Evolutionary conservation across 2,329 filamentous ascomycete genomes (phyloP).

Genomic region (Plenodomus tracheiphilus): DNA sequence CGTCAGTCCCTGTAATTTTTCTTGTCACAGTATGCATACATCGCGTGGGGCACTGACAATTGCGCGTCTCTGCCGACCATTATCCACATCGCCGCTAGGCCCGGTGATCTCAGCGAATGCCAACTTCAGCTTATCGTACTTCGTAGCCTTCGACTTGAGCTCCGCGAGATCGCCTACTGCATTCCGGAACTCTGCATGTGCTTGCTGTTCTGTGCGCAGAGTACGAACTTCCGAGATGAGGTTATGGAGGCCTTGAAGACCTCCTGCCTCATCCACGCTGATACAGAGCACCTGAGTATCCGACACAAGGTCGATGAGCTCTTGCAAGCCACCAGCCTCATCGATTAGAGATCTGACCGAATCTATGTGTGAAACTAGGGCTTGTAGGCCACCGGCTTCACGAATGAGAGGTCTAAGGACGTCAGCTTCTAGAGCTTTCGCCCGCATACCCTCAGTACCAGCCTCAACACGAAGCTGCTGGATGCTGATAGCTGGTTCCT

Average conservation of each 20-base stretch:
- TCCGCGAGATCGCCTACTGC: constrained; percentile 1
- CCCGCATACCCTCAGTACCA: constrained; percentile 15
- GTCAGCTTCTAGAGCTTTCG: constrained; percentile 20
- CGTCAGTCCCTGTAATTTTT: neutral
- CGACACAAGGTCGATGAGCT: constrained; percentile 14
- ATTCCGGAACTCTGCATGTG: neutral
- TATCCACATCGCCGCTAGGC: neutral
- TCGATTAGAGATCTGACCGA: constrained; percentile 10
- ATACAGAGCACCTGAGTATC: constrained; percentile 10
- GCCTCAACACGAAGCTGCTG: constrained; percentile 19
- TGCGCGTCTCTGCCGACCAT: neutral
- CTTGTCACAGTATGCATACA: neutral
- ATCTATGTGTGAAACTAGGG: constrained; percentile 9
- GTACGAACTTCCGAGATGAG: constrained; percentile 9
- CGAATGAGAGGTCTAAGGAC: constrained; percentile 14
- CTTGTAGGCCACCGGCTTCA: constrained; percentile 18
- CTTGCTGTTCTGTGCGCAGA: constrained; percentile 7
- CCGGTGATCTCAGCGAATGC: constrained; percentile 3
- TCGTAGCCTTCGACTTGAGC: constrained; percentile 11
- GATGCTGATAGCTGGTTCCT: constrained; percentile 5
- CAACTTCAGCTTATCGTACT: constrained; percentile 15
- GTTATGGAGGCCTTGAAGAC: constrained; percentile 8
- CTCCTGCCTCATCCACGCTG: constrained; percentile 11
- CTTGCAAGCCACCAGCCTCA: constrained; percentile 11
- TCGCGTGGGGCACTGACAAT: neutral